phyloP scores from a whole-genome alignment of 2,329 filamentous ascomycete genomes.

The Lachnellula subtilissima region DNA sequence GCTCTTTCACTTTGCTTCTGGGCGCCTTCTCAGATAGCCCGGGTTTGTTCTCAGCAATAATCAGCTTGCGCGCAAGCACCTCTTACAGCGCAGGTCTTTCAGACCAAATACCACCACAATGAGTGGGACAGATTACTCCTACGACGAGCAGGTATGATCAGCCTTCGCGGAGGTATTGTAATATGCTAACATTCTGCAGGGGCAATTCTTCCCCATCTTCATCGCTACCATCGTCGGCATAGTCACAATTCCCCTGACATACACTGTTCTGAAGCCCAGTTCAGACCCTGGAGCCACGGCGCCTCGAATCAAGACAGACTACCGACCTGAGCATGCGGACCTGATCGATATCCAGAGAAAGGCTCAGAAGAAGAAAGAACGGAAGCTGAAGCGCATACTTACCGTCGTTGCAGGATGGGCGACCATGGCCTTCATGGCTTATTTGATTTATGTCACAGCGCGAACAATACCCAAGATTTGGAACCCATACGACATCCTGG shows the following conservation, averaged over 20 bases:
- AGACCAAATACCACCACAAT: slow-evolving; percentile 28
- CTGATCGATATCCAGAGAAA: slow-evolving; percentile 77
- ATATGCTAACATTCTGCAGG: slow-evolving; percentile 43
- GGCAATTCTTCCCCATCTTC: slow-evolving; percentile 99
- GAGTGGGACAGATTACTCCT: slow-evolving; percentile 75
- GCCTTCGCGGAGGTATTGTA: background rate
- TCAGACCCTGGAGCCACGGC: slow-evolving; percentile 74
- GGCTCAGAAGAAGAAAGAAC: slow-evolving; percentile 84
- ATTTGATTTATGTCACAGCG: slow-evolving; percentile 78
- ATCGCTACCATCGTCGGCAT: slow-evolving; percentile 85
- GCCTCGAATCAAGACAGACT: slow-evolving; percentile 75
- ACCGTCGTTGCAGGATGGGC: slow-evolving; percentile 74
- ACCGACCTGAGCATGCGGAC: slow-evolving; percentile 75
- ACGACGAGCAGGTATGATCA: slow-evolving; percentile 75
- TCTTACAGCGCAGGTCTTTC: slow-evolving; percentile 15
- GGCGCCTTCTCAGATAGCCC: background rate
- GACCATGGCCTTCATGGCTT: slow-evolving; percentile 84
- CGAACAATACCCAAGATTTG: slow-evolving; percentile 71
- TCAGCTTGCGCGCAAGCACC: slow-evolving; percentile 20
- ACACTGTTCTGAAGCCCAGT: slow-evolving; percentile 75
- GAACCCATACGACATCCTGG: slow-evolving; percentile 95
- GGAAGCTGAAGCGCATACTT: slow-evolving; percentile 78
- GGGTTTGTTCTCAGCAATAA: background rate
- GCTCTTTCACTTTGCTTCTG: background rate
- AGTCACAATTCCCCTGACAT: slow-evolving; percentile 85